Conservation (phyloP, 2,329 filamentous ascomycete genomes). For the Stagonosporopsis vannaccii region DNA sequence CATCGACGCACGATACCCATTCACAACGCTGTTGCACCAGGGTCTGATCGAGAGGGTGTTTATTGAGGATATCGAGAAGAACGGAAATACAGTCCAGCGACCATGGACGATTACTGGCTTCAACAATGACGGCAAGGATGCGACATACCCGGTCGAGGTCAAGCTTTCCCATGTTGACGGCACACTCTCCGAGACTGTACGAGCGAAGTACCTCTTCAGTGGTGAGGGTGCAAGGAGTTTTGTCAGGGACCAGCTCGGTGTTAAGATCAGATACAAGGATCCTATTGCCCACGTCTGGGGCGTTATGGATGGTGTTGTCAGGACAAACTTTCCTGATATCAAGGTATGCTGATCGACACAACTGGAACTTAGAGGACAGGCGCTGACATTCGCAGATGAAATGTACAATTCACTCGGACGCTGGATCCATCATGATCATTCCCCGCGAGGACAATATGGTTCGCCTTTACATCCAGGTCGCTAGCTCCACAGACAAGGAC, state of each 20-base stretch:
- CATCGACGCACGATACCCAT: constrained; percentile 70
- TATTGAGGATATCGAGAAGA: constrained; percentile 67
- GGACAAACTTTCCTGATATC: constrained; percentile 69
- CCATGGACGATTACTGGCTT: constrained; percentile 70
- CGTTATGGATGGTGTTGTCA: constrained; percentile 71
- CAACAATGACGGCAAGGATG: constrained; percentile 65
- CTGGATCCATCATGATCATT: constrained; percentile 70
- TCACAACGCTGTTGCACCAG: constrained; percentile 69
- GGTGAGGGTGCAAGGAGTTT: constrained; percentile 69
- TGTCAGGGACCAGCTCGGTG: constrained; percentile 67
- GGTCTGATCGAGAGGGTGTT: constrained; percentile 69
- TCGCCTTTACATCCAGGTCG: constrained; percentile 66
- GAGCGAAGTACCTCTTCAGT: constrained; percentile 69
- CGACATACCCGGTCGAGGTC: constrained; percentile 82
- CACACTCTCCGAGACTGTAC: constrained; percentile 69
- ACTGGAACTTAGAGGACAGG: not conserved
- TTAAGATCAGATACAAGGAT: constrained; percentile 71
- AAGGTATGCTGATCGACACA: constrained; percentile 51
- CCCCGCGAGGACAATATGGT: constrained; percentile 63
- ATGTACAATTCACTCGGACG: constrained; percentile 71
- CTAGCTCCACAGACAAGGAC: constrained; percentile 67
- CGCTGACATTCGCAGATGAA: constrained; percentile 59
- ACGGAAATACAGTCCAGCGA: constrained; percentile 63
- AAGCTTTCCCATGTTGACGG: constrained; percentile 79
- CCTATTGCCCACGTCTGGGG: constrained; percentile 71